Evolutionary conservation across 192 early-diverging fungal genomes (phyloP), one percentile per base, ranked within the genome.

Genomic region (Podila minutissima): DNA sequence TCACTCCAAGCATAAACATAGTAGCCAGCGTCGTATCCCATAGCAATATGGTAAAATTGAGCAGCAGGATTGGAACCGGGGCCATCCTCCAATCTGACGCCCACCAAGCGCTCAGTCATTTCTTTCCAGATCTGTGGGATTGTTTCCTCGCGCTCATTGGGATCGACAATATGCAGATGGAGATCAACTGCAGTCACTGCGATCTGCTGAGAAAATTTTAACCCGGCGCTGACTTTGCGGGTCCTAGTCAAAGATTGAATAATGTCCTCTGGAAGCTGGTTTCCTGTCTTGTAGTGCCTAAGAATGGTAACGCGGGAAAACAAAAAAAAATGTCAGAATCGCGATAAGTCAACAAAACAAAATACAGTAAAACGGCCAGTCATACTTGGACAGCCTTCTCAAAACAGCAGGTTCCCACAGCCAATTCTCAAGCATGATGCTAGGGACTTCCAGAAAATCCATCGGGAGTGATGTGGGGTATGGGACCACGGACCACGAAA

Each of bases 391-490:
- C 9, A 81, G 77, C 3, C 71, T 71, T 48, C 73, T 81, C 53
- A 94, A 76, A 2, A 88, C 88, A 5, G 85, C 74, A 9, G 87
- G 84, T 64, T 92, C 91, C 85, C 88, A 94, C 38, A 88, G 86
- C 93, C 91, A 93, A 83, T 95, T 96, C 83, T 95, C 95, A 29
- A 95, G 87, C 95, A 97, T 95, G 88, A 95, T 94, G 32, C 91
- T 92, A 19, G 95, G 95, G 29, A 92, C 93, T 87, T 97, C 95
- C 28, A 97, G 92, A 87, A 97, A 97, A 82, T 97, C 95, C 64
- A 89, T 81, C 67, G 95, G 93, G 49, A 93, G 86, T 51, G 83
- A 84, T 22, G 94, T 94, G 59, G 94, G 94, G 46, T 95, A 93
- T 75, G 95, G 93, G 0, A 91, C 83, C 2, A 87, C 86, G 65